Evolutionary conservation across 331 rosid species (phyloP).

Genomic region (Dryas integrifolia): DNA sequence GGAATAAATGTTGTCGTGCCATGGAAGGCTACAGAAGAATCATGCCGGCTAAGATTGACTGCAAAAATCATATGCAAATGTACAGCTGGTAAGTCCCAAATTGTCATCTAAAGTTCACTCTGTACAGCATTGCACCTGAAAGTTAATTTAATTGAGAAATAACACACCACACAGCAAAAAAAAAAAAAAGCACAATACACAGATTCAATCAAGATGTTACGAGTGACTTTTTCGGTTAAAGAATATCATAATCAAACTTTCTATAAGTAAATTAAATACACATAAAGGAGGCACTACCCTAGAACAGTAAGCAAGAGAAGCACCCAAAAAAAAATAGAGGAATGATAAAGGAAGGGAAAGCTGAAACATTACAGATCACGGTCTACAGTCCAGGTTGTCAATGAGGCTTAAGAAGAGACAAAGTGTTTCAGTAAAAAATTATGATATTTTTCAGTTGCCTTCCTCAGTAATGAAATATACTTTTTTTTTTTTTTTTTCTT

Average conservation of each 20-base stretch:
- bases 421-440: too few relatives aligned
- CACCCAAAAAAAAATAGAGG: too few relatives aligned
- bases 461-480: too few relatives aligned
- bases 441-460: too few relatives aligned
- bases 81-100: background rate
- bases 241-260: too few relatives aligned
- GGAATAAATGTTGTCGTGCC: slow-evolving; percentile 77
- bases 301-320: too few relatives aligned
- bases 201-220: background rate
- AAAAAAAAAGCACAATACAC: background rate
- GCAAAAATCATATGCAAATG: slow-evolving; percentile 31
- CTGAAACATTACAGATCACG: too few relatives aligned
- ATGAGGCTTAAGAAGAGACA: too few relatives aligned
- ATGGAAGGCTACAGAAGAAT: slow-evolving; percentile 65
- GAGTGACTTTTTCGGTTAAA: background rate
- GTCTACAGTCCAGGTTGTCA: too few relatives aligned
- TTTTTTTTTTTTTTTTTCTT: background rate
- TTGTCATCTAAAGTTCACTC: background rate
- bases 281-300: too few relatives aligned
- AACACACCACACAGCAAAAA: background rate
- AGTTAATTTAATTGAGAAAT: background rate
- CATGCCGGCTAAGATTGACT: slow-evolving; percentile 79
- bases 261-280: background rate
- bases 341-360: too few relatives aligned
- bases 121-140: background rate